Evolutionary conservation across 805 yeast species (phyloP), one percentile per base, ranked within the genome.

Genomic region (Lachancea lanzarotensis): DNA sequence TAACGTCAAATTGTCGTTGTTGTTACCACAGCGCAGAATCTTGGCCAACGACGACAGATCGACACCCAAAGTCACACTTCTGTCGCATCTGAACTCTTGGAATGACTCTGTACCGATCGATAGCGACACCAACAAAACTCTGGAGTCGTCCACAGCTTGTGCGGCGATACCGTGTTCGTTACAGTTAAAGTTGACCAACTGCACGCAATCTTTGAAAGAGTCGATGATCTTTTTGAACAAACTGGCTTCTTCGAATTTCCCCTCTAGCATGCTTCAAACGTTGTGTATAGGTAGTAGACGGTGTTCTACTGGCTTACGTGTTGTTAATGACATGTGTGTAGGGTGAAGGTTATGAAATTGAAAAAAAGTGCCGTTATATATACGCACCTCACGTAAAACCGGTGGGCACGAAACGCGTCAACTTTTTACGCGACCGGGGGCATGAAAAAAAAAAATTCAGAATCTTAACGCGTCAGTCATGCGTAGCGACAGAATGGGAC

Each of bases 61-160:
- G 58, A 91, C 75, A 54, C 98, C 98, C 53, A 93, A 76, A 7
- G 96, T 88, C 56, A 90, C 74, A 54, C 86, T 88, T 63, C 93
- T 82, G 70, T 93, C 98, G 70, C 98, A 90, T 75, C 98, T 83
- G 74, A 85, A 93, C 55, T 84, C 91, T 49, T 79, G 75, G 72
- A 93, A 93, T 11, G 95, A 90, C 49, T 85, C 90, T 51, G 82
- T 79, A 47, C 95, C 95, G 54, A 93, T 83, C 56, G 86, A 78
- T 51, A 93, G 73, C 17, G 95, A 84, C 34, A 91, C 96, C 52
- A 93, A 76, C 52, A 90, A 77, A 47, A 93, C 96, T 74, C 97
- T 87, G 22, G 98, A 89, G 64, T 89, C 95, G 69, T 93, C 98
- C 55, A 93, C 93, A 22, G 98, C 98, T 73, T 93, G 98, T 18